phyloP scores from a whole-genome alignment of 2,329 filamentous ascomycete species.

The Ceratocystis ficicola region DNA sequence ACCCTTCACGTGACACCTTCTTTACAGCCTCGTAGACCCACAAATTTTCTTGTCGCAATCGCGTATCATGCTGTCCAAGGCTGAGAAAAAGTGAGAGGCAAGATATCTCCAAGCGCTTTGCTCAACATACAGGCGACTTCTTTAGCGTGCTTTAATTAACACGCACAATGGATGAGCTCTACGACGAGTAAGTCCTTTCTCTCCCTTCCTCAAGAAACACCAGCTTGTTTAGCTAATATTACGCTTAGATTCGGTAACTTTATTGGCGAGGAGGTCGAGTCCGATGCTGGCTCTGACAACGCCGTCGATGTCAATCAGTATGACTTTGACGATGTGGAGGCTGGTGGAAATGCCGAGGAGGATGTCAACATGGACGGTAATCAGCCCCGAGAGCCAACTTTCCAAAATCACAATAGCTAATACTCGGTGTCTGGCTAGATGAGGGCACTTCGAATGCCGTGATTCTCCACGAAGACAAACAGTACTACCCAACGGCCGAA shows the following conservation, averaged over 20 bases:
- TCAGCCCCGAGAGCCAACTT: conserved; percentile 22
- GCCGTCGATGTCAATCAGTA: conserved; percentile 64
- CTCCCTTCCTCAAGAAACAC: neutral
- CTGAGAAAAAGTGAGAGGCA: conserved; percentile 13
- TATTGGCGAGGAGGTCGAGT: conserved; percentile 79
- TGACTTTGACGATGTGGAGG: conserved; percentile 60
- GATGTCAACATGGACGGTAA: conserved; percentile 85
- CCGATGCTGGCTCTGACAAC: conserved; percentile 73
- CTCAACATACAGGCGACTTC: neutral
- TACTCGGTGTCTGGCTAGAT: conserved; percentile 26
- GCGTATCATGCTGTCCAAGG: conserved; percentile 21
- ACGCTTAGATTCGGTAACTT: conserved; percentile 80
- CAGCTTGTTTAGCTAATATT: conserved; percentile 8
- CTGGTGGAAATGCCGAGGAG: conserved; percentile 57
- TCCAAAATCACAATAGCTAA: neutral
- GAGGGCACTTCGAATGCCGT: conserved; percentile 89
- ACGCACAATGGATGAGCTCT: conserved; percentile 75
- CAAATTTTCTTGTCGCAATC: conserved; percentile 23
- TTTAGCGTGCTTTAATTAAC: neutral
- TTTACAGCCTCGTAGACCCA: conserved; percentile 22
- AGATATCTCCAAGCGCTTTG: neutral
- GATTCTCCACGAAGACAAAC: conserved; percentile 97
- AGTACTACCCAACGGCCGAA: conserved; percentile 96
- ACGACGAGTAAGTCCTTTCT: conserved; percentile 61
- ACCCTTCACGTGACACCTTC: conserved; percentile 3